A percentile compares a stretch with the other conserved stretches of the same genome.
Evolutionary conservation across 106 monocot genomes (phyloP).

Genomic region (Acorus gramineus): DNA sequence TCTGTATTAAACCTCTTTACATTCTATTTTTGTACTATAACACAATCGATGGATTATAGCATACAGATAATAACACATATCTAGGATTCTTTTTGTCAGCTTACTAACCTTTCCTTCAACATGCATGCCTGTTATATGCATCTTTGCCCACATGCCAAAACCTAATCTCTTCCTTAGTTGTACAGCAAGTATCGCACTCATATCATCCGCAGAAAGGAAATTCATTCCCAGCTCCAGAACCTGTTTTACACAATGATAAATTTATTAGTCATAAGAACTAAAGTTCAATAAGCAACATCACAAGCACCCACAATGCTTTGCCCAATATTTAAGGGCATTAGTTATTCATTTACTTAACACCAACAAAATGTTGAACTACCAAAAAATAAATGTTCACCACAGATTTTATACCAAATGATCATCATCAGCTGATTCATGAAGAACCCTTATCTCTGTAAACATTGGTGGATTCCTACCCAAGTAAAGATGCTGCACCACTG

Average conservation of each 20-base stretch:
- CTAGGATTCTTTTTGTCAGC: not conserved
- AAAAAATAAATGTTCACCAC: too few species aligned
- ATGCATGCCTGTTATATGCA: conserved; percentile 96
- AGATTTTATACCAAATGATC: conserved; percentile 66
- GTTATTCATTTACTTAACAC: too few species aligned
- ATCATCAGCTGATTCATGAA: conserved; percentile 69
- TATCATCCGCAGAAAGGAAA: conserved; percentile 79
- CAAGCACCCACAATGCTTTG: too few species aligned
- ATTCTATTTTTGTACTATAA: too few species aligned
- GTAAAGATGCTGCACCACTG: conserved; percentile 72
- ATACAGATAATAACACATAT: too few species aligned
- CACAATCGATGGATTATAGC: too few species aligned
- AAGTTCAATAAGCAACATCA: too few species aligned
- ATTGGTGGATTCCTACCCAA: conserved; percentile 81
- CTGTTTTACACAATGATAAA: conserved; percentile 17
- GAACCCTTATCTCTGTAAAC: conserved; percentile 78
- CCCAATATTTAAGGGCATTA: too few species aligned
- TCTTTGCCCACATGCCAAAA: conserved; percentile 75
- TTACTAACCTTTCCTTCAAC: conserved; percentile 81
- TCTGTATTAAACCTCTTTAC: too few species aligned
- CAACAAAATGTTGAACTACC: too few species aligned
- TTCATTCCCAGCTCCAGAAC: conserved; percentile 85
- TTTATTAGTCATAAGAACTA: not conserved
- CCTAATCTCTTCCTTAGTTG: conserved; percentile 66
- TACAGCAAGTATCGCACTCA: conserved; percentile 79